Evolutionary conservation across 345 rosid species (phyloP).

Genomic region (Linum tenue): DNA sequence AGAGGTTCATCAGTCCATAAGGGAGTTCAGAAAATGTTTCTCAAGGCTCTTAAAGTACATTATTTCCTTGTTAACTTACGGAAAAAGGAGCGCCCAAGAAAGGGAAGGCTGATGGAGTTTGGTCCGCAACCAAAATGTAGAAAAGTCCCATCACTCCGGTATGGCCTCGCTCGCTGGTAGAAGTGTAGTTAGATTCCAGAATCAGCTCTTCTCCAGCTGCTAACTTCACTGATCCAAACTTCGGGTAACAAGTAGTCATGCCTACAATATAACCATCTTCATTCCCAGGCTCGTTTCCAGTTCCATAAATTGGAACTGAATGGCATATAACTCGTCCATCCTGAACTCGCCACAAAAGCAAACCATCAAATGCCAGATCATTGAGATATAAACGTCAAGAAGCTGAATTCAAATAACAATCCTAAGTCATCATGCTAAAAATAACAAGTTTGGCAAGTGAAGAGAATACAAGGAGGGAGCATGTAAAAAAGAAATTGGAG

Average conservation of each 20-base stretch:
- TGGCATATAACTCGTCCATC: constrained; percentile 49
- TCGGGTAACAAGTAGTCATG: constrained; percentile 81
- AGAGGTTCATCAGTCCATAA: neutral
- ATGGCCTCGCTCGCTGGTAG: constrained; percentile 28
- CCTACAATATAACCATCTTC: constrained; percentile 89
- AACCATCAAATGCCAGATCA: neutral
- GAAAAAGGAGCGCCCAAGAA: constrained; percentile 11
- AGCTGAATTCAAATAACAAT: neutral
- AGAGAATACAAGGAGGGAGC: neutral
- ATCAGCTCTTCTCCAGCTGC: constrained; percentile 46
- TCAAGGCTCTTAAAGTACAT: neutral
- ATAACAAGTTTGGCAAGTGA: too few relatives aligned
- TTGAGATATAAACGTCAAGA: constrained; percentile 2
- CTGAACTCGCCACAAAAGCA: constrained; percentile 27
- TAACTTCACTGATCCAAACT: constrained; percentile 54
- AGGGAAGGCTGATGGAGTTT: constrained; percentile 24
- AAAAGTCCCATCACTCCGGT: constrained; percentile 87
- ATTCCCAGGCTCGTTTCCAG: constrained; percentile 67
- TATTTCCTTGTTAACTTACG: constrained; percentile 22
- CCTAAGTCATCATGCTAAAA: neutral
- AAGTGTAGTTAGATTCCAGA: constrained; percentile 56
- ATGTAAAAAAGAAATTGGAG: neutral
- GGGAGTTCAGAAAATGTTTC: neutral
- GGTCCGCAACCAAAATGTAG: constrained; percentile 54
- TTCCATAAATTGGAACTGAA: constrained; percentile 56